A percentile compares a stretch with the other conserved stretches of the same genome.
phyloP scores from a whole-genome alignment of 768 basidiomycete species.

The Pleurotus giganteus region DNA sequence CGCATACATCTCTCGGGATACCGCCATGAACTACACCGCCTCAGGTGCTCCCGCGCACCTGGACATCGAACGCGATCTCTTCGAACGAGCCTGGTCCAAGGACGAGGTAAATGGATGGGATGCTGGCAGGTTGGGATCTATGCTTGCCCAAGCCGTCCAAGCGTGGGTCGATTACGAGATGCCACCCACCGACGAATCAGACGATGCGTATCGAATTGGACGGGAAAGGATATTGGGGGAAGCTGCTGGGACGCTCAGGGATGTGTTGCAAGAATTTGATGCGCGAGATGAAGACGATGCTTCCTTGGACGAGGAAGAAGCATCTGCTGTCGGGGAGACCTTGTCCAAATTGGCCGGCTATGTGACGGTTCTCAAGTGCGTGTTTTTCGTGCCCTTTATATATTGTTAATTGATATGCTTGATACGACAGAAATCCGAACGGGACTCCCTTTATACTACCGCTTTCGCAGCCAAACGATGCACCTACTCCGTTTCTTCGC shows the following conservation, averaged over 20 bases:
- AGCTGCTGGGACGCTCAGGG: slow-evolving; percentile 65
- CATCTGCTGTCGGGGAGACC: slow-evolving; percentile 59
- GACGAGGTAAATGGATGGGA: slow-evolving; percentile 70
- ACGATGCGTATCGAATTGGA: slow-evolving; percentile 17
- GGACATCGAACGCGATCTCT: slow-evolving; percentile 58
- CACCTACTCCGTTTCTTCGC: slow-evolving; percentile 61
- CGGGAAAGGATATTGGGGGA: slow-evolving; percentile 66
- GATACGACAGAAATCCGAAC: slow-evolving; percentile 37
- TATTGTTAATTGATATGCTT: slow-evolving; percentile 2
- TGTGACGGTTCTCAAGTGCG: slow-evolving; percentile 57
- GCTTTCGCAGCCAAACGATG: slow-evolving; percentile 49
- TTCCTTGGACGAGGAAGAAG: slow-evolving; percentile 65
- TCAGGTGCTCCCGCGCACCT: slow-evolving; percentile 61
- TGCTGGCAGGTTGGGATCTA: slow-evolving; percentile 51
- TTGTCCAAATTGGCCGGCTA: slow-evolving; percentile 58
- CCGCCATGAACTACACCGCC: slow-evolving; percentile 49
- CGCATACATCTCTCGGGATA: slow-evolving; percentile 59
- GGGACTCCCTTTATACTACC: slow-evolving; percentile 48
- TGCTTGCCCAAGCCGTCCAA: slow-evolving; percentile 51
- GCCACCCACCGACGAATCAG: slow-evolving; percentile 24
- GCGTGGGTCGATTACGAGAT: slow-evolving; percentile 53
- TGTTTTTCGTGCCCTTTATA: slow-evolving; percentile 14
- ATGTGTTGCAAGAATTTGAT: slow-evolving; percentile 72
- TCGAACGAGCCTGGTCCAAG: slow-evolving; percentile 74
- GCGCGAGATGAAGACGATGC: slow-evolving; percentile 53